phyloP scores from a whole-genome alignment of 441 rosid species.

The Erysimum pusillum region DNA sequence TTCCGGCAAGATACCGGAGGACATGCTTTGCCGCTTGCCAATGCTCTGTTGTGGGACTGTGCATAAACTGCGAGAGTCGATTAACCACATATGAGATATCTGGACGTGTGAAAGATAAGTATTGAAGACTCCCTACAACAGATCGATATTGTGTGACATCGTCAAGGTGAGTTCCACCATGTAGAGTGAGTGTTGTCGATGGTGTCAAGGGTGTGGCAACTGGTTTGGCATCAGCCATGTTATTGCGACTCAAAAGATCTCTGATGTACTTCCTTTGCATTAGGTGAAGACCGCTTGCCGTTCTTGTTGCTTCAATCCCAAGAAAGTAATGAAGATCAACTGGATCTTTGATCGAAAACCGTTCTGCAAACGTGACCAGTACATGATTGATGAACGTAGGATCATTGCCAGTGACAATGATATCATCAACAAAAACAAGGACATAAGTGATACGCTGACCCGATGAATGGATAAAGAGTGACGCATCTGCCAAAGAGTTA shows the following conservation, averaged over 20 bases:
- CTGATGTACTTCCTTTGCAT: background rate
- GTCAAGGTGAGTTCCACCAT: too few relatives aligned
- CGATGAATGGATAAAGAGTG: background rate
- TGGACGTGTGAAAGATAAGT: background rate
- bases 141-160: background rate
- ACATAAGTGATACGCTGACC: background rate
- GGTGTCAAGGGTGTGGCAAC: background rate
- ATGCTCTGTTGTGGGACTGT: rapidly evolving
- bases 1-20: rapidly evolving
- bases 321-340: background rate
- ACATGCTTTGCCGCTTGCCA: background rate
- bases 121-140: background rate
- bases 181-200: too few relatives aligned
- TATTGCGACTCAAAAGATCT: background rate
- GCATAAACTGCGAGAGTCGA: background rate
- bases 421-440: background rate
- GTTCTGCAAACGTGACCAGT: background rate
- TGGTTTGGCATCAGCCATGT: background rate
- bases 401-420: background rate
- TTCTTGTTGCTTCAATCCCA: background rate
- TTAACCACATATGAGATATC: background rate
- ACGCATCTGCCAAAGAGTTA: background rate
- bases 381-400: background rate
- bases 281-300: background rate
- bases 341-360: background rate